phyloP scores from a whole-genome alignment of 2,329 filamentous ascomycete genomes.

The Cladosporium colombiae region DNA sequence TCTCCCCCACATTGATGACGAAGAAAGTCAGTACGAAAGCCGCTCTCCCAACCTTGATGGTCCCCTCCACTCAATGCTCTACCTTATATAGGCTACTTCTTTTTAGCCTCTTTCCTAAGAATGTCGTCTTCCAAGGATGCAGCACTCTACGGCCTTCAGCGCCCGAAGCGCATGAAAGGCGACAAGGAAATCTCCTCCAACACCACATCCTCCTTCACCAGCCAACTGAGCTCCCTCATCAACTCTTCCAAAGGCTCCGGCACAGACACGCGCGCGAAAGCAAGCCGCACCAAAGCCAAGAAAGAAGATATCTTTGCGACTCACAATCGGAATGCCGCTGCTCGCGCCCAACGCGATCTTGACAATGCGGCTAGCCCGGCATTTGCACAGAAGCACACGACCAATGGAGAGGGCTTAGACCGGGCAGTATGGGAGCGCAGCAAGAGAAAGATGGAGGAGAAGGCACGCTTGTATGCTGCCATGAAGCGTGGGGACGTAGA shows the following conservation, averaged over 20 bases:
- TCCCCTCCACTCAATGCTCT: background rate
- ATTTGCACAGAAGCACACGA: slow-evolving; percentile 63
- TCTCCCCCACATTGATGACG: slow-evolving; percentile 1
- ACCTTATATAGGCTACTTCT: background rate
- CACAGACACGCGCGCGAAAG: slow-evolving; percentile 37
- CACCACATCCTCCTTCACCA: slow-evolving; percentile 80
- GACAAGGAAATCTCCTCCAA: slow-evolving; percentile 69
- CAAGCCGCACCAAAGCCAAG: slow-evolving; percentile 53
- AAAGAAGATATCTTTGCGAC: slow-evolving; percentile 71
- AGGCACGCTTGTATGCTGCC: slow-evolving; percentile 81
- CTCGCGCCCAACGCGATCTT: slow-evolving; percentile 61
- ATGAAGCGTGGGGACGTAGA: slow-evolving; percentile 84
- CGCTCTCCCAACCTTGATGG: slow-evolving; percentile 9
- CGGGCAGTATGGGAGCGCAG: slow-evolving; percentile 62
- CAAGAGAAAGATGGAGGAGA: slow-evolving; percentile 83
- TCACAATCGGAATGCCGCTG: slow-evolving; percentile 62
- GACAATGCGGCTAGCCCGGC: slow-evolving; percentile 55
- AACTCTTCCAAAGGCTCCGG: slow-evolving; percentile 47
- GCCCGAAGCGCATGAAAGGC: slow-evolving; percentile 61
- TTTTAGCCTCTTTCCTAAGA: background rate
- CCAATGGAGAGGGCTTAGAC: slow-evolving; percentile 64
- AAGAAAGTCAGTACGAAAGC: background rate
- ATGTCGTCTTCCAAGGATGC: slow-evolving; percentile 51
- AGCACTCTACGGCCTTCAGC: slow-evolving; percentile 74
- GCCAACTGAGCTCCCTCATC: slow-evolving; percentile 81